Evolutionary conservation across 495 filamentous ascomycete genomes (phyloP).

Genomic region (Cryomyces minteri): DNA sequence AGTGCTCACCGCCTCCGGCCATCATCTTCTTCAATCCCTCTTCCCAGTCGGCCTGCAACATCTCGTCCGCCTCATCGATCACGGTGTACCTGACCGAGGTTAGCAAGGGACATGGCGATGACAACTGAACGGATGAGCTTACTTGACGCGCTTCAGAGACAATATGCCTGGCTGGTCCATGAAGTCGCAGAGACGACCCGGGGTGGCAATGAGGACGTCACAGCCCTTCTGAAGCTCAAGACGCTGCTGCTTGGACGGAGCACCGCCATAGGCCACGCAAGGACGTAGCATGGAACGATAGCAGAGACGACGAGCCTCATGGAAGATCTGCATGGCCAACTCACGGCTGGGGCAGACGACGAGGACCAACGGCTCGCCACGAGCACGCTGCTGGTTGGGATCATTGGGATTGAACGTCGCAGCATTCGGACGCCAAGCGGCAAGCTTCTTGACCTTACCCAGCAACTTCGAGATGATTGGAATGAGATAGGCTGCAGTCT

Average conservation of each 20-base stretch:
- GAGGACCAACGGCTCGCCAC: slow-evolving; percentile 72
- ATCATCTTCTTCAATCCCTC: slow-evolving; percentile 51
- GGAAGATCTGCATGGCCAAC: slow-evolving; percentile 83
- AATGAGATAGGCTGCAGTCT: slow-evolving; percentile 84
- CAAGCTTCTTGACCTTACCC: slow-evolving; percentile 79
- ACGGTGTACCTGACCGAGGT: slow-evolving; percentile 44
- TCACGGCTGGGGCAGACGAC: slow-evolving; percentile 79
- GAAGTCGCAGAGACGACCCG: slow-evolving; percentile 72
- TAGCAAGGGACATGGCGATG: not conserved
- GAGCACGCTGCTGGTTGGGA: slow-evolving; percentile 23
- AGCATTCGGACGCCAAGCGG: slow-evolving; percentile 49
- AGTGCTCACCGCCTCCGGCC: slow-evolving; percentile 49
- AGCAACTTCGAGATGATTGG: slow-evolving; percentile 79
- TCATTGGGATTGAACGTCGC: slow-evolving; percentile 25
- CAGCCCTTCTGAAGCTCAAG: slow-evolving; percentile 65
- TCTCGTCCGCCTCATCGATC: slow-evolving; percentile 90
- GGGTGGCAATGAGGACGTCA: slow-evolving; percentile 74
- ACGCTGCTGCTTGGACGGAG: slow-evolving; percentile 42
- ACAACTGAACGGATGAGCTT: slow-evolving; percentile 9
- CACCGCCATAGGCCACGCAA: slow-evolving; percentile 79
- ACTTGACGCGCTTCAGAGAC: slow-evolving; percentile 59
- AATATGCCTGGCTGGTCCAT: slow-evolving; percentile 49
- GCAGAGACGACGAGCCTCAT: slow-evolving; percentile 75
- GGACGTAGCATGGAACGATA: slow-evolving; percentile 91
- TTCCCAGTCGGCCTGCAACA: slow-evolving; percentile 62